Evolutionary conservation across 345 rosid genomes (phyloP).

Genomic region (Eucalyptus regnans): DNA sequence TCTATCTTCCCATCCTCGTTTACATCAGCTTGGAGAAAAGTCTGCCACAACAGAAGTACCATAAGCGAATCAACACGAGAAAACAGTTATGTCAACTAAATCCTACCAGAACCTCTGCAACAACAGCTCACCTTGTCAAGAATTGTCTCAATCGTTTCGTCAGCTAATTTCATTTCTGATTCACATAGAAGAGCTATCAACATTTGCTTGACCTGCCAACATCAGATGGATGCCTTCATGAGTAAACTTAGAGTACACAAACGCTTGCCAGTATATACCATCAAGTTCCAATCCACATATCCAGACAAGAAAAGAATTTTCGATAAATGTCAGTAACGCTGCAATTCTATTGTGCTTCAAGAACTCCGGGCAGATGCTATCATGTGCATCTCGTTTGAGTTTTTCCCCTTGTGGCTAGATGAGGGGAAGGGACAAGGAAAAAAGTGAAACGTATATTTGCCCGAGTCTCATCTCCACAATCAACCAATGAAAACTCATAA

Average conservation of each 20-base stretch:
- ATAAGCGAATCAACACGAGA: neutral
- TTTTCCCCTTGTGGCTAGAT: neutral
- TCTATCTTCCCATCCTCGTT: slow-evolving; percentile 89
- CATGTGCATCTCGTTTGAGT: neutral
- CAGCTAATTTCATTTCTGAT: slow-evolving; percentile 92
- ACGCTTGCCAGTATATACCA: neutral
- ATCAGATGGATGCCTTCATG: neutral
- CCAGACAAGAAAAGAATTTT: neutral
- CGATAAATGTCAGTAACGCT: neutral
- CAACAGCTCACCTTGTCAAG: slow-evolving; percentile 67
- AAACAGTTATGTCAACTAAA: neutral
- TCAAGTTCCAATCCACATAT: neutral
- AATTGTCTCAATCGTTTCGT: slow-evolving; percentile 89
- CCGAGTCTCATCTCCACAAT: neutral
- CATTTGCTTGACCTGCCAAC: slow-evolving; percentile 91
- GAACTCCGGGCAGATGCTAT: neutral
- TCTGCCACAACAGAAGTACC: slow-evolving; percentile 22
- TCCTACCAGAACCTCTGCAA: neutral
- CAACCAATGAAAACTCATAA: neutral
- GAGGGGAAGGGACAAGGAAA: neutral
- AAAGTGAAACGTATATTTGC: neutral
- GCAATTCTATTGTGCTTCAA: neutral
- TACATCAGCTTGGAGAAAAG: slow-evolving; percentile 81
- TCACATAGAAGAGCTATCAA: slow-evolving; percentile 90
- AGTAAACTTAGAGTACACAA: neutral